Percentiles rank a stretch among this genome's conserved stretches.
phyloP scores from a whole-genome alignment of 2,329 filamentous ascomycete species.

The Penicillium sp. region DNA sequence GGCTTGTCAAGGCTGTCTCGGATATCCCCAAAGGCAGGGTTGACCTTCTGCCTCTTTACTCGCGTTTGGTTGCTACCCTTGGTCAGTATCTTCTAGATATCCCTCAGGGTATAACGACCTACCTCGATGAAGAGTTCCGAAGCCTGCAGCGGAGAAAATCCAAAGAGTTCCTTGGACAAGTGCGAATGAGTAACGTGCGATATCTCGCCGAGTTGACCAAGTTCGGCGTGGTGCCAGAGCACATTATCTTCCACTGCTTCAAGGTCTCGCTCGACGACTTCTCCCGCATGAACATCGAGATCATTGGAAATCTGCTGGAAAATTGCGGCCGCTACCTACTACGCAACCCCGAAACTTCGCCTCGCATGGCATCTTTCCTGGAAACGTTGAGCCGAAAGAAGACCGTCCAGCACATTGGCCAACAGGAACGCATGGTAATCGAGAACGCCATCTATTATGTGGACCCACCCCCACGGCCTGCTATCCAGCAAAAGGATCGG shows the following conservation, averaged over 20 bases:
- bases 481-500: conserved; percentile 95
- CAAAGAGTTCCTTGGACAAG: conserved; percentile 94
- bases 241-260: conserved; percentile 97
- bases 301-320: conserved; percentile 92
- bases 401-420: conserved; percentile 88
- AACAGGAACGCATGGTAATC: conserved; percentile 96
- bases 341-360: conserved; percentile 88
- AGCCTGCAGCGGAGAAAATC: conserved; percentile 96
- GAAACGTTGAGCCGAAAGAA: conserved; percentile 97
- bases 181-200: conserved; percentile 92
- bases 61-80: conserved; percentile 89
- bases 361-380: conserved; percentile 89
- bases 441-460: conserved; percentile 99
- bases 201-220: conserved; percentile 97
- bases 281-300: conserved; percentile 98
- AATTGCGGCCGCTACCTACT: conserved; percentile 95
- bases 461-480: conserved; percentile 88
- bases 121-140: conserved; percentile 94
- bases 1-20: conserved; percentile 87
- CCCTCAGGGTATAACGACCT: conserved; percentile 86
- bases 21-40: conserved; percentile 93
- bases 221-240: conserved; percentile 95
- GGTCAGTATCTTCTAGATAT: conserved; percentile 94
- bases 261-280: conserved; percentile 98
- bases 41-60: conserved; percentile 87